Evolutionary conservation across 208 protist genomes (phyloP), one percentile per base, ranked within the genome.

Genomic region (Leishmania tarentolae): DNA sequence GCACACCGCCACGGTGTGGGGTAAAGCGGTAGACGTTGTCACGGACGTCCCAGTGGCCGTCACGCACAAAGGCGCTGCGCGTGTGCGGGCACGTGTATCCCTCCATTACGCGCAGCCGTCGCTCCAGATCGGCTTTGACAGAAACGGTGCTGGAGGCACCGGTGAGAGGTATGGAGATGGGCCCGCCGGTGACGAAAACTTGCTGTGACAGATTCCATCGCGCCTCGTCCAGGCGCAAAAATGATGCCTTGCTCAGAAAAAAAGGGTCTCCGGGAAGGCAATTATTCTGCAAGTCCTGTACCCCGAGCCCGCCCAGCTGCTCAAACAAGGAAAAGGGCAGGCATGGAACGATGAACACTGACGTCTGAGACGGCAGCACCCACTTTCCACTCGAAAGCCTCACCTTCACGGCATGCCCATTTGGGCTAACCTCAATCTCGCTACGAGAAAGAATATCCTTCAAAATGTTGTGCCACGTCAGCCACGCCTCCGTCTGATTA

Each of bases 41-140:
- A 40, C 75, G 86, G 57, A 81, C 44, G 82, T 93, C 89, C 92
- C 92, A 96, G 59, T 69, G 75, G 83, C 86, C 93, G 52, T 82
- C 87, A n/a, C 85, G 86, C 59, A 92, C 90, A 61, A 87, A 87
- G 50, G 92, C 92, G 40, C 75, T 83, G 50, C 89, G 90, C 47
- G 92, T 88, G 82, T 96, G 88, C 44, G 88, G 80, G 75, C 92
- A 96, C 15, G 86, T 88, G 72, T 75, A 77, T n/a, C 92, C 90
- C 83, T 96, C 89, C 89, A 96, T 90, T 72, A 94, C 84, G 21
- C 88, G 86, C 69, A 96, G 78, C 68, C 76, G 79, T 59, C 85
- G 84, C 75, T 90, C 87, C 53, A 93, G 57, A 42, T 82, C 80
- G 68, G 82, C 78, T 76, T 86, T 83, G 61, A 92, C 88, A 35